A percentile compares a stretch with the other conserved stretches of the same genome.
phyloP scores from a whole-genome alignment of 2,329 filamentous ascomycete species.

The Aureobasidium namibiae region DNA sequence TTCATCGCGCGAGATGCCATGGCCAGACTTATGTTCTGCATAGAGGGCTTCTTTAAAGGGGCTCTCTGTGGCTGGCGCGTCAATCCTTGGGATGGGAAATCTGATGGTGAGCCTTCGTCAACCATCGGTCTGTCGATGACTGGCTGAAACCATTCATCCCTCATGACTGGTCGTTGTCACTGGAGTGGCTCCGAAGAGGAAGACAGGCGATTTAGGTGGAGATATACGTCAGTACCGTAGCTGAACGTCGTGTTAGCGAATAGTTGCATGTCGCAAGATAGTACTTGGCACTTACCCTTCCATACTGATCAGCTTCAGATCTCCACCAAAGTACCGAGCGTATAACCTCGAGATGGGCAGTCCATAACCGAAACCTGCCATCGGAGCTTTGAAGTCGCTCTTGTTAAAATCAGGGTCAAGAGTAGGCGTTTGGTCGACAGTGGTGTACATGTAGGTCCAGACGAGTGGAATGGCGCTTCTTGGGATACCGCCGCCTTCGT shows the following conservation, averaged over 20 bases:
- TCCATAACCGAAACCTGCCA: constrained; percentile 98
- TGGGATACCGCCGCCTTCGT: constrained; percentile 94
- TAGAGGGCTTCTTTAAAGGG: constrained; percentile 20
- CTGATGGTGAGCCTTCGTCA: constrained; percentile 13
- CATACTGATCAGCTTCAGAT: constrained; percentile 97
- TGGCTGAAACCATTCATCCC: constrained; percentile 51
- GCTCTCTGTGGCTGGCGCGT: constrained; percentile 29
- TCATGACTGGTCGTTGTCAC: constrained; percentile 86
- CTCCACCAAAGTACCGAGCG: constrained; percentile 93
- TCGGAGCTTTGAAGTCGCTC: constrained; percentile 97
- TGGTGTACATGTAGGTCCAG: constrained; percentile 99
- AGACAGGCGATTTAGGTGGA: constrained; percentile 91
- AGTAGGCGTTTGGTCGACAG: constrained; percentile 89
- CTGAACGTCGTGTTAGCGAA: constrained; percentile 39
- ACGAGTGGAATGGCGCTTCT: constrained; percentile 88
- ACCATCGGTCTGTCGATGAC: constrained; percentile 25
- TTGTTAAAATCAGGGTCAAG: constrained; percentile 97
- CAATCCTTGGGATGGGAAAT: constrained; percentile 41
- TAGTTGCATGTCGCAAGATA: not conserved
- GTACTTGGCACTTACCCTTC: constrained; percentile 64
- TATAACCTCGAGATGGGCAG: constrained; percentile 90
- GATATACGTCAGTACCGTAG: constrained; percentile 96
- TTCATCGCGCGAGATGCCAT: constrained; percentile 47
- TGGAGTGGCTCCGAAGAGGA: constrained; percentile 94
- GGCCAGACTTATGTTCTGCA: constrained; percentile 39